phyloP scores from a whole-genome alignment of 148 eudicot genomes.

The Vaccinium myrtillus region DNA sequence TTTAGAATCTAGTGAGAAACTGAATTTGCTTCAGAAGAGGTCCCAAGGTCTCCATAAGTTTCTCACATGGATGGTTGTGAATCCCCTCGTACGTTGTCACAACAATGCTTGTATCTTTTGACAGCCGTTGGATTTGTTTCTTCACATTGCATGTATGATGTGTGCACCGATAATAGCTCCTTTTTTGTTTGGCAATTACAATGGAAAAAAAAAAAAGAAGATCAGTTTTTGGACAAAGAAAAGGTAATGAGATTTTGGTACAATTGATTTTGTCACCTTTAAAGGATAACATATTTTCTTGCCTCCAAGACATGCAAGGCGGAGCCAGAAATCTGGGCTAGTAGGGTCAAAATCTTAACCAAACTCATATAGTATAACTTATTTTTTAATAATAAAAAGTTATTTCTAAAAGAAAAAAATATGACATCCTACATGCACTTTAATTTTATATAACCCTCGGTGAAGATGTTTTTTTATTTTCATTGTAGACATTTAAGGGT shows the following conservation, averaged over 20 bases:
- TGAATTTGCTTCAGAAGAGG: conserved; percentile 92
- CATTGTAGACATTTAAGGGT: too few species aligned
- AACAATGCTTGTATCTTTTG: conserved; percentile 70
- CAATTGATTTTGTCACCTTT: background rate
- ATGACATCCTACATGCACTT: too few species aligned
- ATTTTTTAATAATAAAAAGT: too few species aligned
- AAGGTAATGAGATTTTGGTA: background rate
- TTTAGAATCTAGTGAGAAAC: conserved; percentile 76
- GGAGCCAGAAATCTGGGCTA: too few species aligned
- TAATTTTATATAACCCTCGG: too few species aligned
- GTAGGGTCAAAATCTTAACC: too few species aligned
- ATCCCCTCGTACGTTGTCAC: conserved; percentile 93
- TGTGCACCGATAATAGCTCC: conserved; percentile 97
- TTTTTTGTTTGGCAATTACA: conserved; percentile 17
- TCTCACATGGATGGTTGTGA: conserved; percentile 95
- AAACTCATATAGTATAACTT: too few species aligned
- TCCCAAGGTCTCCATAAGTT: conserved; percentile 84
- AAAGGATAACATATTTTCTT: background rate
- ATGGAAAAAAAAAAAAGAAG: background rate
- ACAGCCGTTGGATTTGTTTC: conserved; percentile 93
- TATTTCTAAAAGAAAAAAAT: too few species aligned
- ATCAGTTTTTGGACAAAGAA: background rate
- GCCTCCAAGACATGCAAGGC: background rate
- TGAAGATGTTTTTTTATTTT: too few species aligned
- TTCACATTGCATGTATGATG: conserved; percentile 96